Evolutionary conservation across 225 moss, liverwort and hornwort genomes (phyloP).

Genomic region (Bryoerythrophyllum caledonicum): DNA sequence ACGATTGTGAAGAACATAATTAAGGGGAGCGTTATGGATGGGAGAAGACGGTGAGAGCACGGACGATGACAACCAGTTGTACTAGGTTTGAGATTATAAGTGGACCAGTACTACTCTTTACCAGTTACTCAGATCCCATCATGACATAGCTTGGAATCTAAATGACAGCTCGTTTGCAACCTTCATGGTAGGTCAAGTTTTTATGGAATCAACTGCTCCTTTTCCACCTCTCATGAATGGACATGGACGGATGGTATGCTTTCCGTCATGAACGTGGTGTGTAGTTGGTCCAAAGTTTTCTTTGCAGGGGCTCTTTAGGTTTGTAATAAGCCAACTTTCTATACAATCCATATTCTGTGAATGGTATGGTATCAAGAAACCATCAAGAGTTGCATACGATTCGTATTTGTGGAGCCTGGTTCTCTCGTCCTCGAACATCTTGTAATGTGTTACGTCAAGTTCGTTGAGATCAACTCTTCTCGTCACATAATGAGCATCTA

Average conservation of each 20-base stretch:
- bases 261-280: neutral
- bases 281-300: conserved; percentile 7
- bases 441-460: conserved; percentile 13
- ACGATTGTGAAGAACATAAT: no score
- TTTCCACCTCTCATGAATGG: conserved; percentile 14
- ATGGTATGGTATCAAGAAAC: no score
- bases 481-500: no score
- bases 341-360: conserved; percentile 8
- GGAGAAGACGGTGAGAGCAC: conserved; percentile 54
- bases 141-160: neutral
- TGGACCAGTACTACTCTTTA: no score
- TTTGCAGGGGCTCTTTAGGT: conserved; percentile 6
- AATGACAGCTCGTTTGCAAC: neutral
- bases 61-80: conserved; percentile 55
- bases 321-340: neutral
- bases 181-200: conserved; percentile 19
- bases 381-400: conserved; percentile 6
- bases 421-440: neutral
- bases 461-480: no score
- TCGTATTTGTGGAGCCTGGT: neutral
- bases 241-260: neutral
- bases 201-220: neutral
- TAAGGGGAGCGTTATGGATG: no score
- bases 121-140: neutral
- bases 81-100: conserved; percentile 15